These are phyloP conservation scores for Gossypium schwendimanii DNA, from an alignment of 441 rosid species.

Conservation along the genomic window DNA sequence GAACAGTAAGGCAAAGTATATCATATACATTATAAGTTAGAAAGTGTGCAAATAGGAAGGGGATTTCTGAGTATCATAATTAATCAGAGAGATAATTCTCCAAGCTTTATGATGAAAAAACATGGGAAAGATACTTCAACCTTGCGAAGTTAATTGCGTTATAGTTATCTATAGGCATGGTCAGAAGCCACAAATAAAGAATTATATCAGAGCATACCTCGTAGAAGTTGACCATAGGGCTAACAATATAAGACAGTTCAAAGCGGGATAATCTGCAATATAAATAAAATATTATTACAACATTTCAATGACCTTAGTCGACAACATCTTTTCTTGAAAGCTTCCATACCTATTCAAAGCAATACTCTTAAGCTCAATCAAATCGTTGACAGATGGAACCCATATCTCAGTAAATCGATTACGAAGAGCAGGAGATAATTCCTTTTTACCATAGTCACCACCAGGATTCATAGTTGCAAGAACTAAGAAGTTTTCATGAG, in stretches of 20 bases:
- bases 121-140: not conserved
- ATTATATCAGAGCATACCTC: conserved; percentile 41
- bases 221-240: conserved; percentile 73
- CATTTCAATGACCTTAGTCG: not conserved
- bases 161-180: not conserved
- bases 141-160: not conserved
- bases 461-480: conserved; percentile 99
- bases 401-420: conserved; percentile 98
- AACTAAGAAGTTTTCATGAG: conserved; percentile 65
- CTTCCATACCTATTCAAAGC: conserved; percentile 53
- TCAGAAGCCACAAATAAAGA: conserved; percentile 7
- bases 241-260: conserved; percentile 42
- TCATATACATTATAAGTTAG: not conserved
- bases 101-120: not conserved
- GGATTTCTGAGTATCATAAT: not conserved
- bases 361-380: conserved; percentile 71
- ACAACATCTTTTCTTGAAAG: conserved; percentile 11
- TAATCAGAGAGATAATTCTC: not conserved
- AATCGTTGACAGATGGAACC: conserved; percentile 77
- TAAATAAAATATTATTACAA: conserved; percentile 11
- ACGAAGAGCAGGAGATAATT: conserved; percentile 95
- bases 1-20: not conserved
- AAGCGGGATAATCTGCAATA: conserved; percentile 42
- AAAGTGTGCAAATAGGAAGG: not conserved
- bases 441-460: conserved; percentile 99